Evolutionary conservation across 2,329 filamentous ascomycete species (phyloP).

Genomic region (Reticulascus tulasneorum): DNA sequence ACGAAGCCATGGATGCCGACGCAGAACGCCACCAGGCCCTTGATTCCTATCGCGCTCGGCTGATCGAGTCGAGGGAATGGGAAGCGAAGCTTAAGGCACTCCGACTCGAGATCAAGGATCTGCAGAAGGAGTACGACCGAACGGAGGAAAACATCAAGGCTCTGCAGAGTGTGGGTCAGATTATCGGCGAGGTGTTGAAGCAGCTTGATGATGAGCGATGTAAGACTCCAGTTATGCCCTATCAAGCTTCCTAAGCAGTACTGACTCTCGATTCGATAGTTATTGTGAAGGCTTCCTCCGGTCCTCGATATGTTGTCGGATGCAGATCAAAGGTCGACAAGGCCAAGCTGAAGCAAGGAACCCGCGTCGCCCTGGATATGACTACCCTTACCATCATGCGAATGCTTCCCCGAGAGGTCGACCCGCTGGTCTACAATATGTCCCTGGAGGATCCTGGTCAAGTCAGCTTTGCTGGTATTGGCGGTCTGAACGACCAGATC

Average conservation of each 20-base stretch:
- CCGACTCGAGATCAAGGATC: slow-evolving; percentile 90
- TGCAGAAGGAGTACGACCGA: slow-evolving; percentile 92
- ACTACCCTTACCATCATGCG: slow-evolving; percentile 99
- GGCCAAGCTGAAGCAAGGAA: slow-evolving; percentile 94
- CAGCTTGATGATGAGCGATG: slow-evolving; percentile 98
- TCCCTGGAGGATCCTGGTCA: slow-evolving; percentile 96
- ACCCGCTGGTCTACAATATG: slow-evolving; percentile 99
- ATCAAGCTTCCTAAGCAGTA: neutral
- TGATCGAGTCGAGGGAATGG: slow-evolving; percentile 96
- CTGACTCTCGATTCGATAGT: slow-evolving; percentile 54
- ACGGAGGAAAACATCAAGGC: slow-evolving; percentile 99
- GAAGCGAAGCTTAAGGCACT: slow-evolving; percentile 95
- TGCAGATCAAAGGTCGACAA: slow-evolving; percentile 99
- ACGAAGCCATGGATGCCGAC: slow-evolving; percentile 45
- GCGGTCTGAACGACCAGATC: slow-evolving; percentile 97
- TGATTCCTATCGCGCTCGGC: slow-evolving; percentile 72
- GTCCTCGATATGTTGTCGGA: slow-evolving; percentile 94
- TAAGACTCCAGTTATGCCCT: slow-evolving; percentile 45
- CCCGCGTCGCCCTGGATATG: slow-evolving; percentile 96
- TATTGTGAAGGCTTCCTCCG: slow-evolving; percentile 97
- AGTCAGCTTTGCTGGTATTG: slow-evolving; percentile 96
- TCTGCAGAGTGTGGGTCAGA: slow-evolving; percentile 96
- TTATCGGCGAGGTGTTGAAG: slow-evolving; percentile 98
- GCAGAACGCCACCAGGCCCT: slow-evolving; percentile 66
- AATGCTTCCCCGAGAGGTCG: slow-evolving; percentile 97